Evolutionary conservation across 352 stramenopile species (phyloP).

Genomic region (Detonula confervacea): DNA sequence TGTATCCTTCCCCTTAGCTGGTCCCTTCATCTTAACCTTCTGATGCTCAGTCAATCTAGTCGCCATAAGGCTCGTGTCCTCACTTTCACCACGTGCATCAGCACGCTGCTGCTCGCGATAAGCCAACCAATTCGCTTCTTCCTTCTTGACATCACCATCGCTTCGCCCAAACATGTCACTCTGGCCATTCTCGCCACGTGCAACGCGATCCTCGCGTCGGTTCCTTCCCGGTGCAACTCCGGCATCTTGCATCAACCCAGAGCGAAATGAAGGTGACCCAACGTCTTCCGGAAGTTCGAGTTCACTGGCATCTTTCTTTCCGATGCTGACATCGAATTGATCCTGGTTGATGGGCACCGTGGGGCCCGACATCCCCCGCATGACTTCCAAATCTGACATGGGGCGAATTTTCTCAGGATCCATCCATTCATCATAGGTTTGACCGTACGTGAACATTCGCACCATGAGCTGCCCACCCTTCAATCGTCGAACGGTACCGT

Average conservation of each 20-base stretch:
- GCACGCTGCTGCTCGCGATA: slow-evolving; percentile 70
- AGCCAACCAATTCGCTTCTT: slow-evolving; percentile 73
- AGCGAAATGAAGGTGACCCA: slow-evolving; percentile 19
- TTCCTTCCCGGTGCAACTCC: slow-evolving; percentile 54
- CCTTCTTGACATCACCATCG: slow-evolving; percentile 49
- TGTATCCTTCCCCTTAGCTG: slow-evolving; percentile 45
- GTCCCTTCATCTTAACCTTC: slow-evolving; percentile 22
- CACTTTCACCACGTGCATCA: slow-evolving; percentile 16
- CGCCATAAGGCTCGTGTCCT: not conserved
- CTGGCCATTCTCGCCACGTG: slow-evolving; percentile 41
- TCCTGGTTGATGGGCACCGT: slow-evolving; percentile 68
- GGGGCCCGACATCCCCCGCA: slow-evolving; percentile 69
- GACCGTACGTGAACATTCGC: slow-evolving; percentile 80
- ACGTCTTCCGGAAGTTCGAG: slow-evolving; percentile 10
- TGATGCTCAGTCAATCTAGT: slow-evolving; percentile 5
- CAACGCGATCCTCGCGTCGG: slow-evolving; percentile 64
- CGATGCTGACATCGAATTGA: slow-evolving; percentile 72
- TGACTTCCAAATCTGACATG: slow-evolving; percentile 63
- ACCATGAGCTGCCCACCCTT: slow-evolving; percentile 75
- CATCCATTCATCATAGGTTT: slow-evolving; percentile 77
- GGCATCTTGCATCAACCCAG: slow-evolving; percentile 42
- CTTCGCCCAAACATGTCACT: slow-evolving; percentile 52
- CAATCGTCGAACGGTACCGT: slow-evolving; percentile 73
- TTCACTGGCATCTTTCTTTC: slow-evolving; percentile 34
- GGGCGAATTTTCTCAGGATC: slow-evolving; percentile 70